Percentiles rank a stretch among this genome's conserved stretches.
These are phyloP conservation scores for Myriosclerotinia scirpicola DNA, from an alignment of 2,329 filamentous ascomycete species.

Conservation along the genomic window DNA sequence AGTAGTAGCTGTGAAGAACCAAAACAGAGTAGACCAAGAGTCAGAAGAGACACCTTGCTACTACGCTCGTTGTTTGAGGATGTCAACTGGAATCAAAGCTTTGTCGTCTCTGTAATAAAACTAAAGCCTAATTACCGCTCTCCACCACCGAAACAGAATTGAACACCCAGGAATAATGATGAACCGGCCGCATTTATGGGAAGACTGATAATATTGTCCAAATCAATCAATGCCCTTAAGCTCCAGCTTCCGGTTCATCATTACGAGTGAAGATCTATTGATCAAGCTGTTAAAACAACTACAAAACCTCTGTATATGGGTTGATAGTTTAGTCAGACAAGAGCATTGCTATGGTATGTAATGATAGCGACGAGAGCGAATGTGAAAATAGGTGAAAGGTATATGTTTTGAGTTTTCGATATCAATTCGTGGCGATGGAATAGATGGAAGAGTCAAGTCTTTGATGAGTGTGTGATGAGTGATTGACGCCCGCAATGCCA, in stretches of 20 bases:
- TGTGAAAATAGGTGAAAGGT: conserved; percentile 5
- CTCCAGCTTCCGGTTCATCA: background rate
- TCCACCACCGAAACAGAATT: too few species aligned
- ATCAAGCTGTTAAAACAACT: conserved; percentile 32
- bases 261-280: conserved; percentile 35
- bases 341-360: conserved; percentile 4
- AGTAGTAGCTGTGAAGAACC: conserved; percentile 38
- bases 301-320: background rate
- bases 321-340: background rate
- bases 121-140: conserved; percentile 30
- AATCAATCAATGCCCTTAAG: background rate
- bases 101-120: conserved; percentile 46
- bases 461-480: background rate
- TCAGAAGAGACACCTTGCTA: conserved; percentile 33
- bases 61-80: conserved; percentile 43
- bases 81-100: conserved; percentile 49
- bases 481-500: background rate
- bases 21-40: conserved; percentile 28
- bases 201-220: background rate
- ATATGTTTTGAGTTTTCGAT: conserved; percentile 1
- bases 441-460: background rate
- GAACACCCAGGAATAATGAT: conserved; percentile 31
- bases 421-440: background rate
- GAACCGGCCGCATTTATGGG: background rate
- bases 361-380: background rate